Evolutionary conservation across 2,329 filamentous ascomycete genomes (phyloP), one percentile per base, ranked within the genome.

Genomic region (Alternaria brassicae): DNA sequence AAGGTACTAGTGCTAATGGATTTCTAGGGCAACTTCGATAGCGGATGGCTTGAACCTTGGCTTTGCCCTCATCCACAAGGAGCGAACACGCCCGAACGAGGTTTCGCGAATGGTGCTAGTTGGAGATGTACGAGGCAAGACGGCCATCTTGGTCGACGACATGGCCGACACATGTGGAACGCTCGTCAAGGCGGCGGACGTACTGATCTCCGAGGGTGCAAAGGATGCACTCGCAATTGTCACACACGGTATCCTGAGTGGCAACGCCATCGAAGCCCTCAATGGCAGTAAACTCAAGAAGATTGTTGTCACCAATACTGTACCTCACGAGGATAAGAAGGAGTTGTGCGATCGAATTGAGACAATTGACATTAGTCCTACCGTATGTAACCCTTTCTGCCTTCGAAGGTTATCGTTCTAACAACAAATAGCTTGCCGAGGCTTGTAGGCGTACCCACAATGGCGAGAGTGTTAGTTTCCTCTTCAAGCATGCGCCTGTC

Each of bases 111-210:
- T 97, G 92, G 91, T 93, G 1, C 89, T 99, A n/a, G 94, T 98
- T 50, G 95, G 95, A 67, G 93, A 96, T 67, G 95, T 98, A 45
- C 86, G 88, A 67, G 91, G 91, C 81, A 95, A 95, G 82, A 89
- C 94, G 28, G 94, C 94, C 60, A 97, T 99, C 74, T 88, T 99
- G 48, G 94, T 99, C 47, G 94, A 98, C 77, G 94, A 98, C 77
- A 97, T 98, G 92, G 93, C 93, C 30, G 94, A 98, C 76, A 97
- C 94, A 4, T 97, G 93, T 78, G 93, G 93, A 68, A 97, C 92
- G 2, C 83, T 91, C 12, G 87, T 85, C 77, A 98, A 98, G 82
- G 95, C 93, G 3, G 95, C 94, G 15, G 89, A 92, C 57, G 94
- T 93, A 0, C 87, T 98, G 52, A 91, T 94, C 78, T 68, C 67